These are phyloP conservation scores for Diplocarpon rosae DNA, from an alignment of 2,329 filamentous ascomycete species.

Conservation along the genomic window DNA sequence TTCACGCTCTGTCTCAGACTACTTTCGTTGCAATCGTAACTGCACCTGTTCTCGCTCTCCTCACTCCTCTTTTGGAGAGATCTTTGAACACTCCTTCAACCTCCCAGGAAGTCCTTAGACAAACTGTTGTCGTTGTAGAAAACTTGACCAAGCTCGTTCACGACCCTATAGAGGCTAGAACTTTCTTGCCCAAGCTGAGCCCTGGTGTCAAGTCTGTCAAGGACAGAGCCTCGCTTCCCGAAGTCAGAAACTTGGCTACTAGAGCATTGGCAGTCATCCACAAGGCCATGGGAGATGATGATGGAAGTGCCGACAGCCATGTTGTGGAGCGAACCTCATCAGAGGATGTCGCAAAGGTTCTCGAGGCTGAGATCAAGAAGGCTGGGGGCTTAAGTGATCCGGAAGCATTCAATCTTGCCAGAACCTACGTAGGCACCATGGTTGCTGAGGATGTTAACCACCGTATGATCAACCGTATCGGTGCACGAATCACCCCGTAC, in stretches of 20 bases:
- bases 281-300: constrained; percentile 75
- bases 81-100: constrained; percentile 87
- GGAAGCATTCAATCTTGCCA: constrained; percentile 56
- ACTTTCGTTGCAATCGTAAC: constrained; percentile 98
- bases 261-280: constrained; percentile 79
- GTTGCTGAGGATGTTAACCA: constrained; percentile 81
- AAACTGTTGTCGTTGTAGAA: constrained; percentile 93
- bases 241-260: constrained; percentile 82
- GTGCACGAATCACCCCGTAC: constrained; percentile 60
- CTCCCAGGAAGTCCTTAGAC: constrained; percentile 84
- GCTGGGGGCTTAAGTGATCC: constrained; percentile 51
- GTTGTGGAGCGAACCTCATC: constrained; percentile 51
- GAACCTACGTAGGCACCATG: constrained; percentile 70
- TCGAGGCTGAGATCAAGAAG: constrained; percentile 68
- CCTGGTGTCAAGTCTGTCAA: constrained; percentile 86
- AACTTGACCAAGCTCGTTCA: constrained; percentile 98
- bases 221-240: constrained; percentile 81
- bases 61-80: constrained; percentile 89
- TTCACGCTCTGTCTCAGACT: constrained; percentile 91
- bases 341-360: constrained; percentile 62
- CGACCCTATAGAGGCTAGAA: constrained; percentile 84
- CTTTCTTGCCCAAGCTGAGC: constrained; percentile 87
- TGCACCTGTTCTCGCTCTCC: constrained; percentile 83
- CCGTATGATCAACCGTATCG: constrained; percentile 65
- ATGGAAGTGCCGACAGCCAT: constrained; percentile 42